A percentile compares a stretch with the other conserved stretches of the same genome.
Conservation (phyloP, 2,329 filamentous ascomycete species). For the Ascosphaera aggregata region DNA sequence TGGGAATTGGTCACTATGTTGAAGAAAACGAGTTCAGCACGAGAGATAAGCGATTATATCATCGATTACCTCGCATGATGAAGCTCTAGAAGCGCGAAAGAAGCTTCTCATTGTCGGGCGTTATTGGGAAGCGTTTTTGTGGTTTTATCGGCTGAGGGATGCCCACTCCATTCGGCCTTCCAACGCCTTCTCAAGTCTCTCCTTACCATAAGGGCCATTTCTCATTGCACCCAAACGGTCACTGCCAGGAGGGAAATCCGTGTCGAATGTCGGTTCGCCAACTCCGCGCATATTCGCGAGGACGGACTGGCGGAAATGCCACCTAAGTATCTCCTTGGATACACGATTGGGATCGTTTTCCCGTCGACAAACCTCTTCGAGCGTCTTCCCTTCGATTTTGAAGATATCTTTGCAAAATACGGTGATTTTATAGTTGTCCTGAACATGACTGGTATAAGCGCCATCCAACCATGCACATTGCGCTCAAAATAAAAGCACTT, state of each 20-base stretch:
- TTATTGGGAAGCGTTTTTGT: too few relatives aligned
- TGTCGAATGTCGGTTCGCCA: slow-evolving; percentile 8
- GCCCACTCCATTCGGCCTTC: slow-evolving; percentile 1
- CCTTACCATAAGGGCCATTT: slow-evolving; percentile 5
- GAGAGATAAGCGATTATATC: too few relatives aligned
- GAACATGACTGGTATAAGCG: not conserved
- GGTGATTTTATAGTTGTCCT: slow-evolving; percentile 7
- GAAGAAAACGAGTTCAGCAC: too few relatives aligned
- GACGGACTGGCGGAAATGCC: slow-evolving; percentile 9
- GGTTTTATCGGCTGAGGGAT: not conserved
- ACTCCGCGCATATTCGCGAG: slow-evolving; percentile 9
- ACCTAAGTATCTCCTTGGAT: slow-evolving; percentile 7
- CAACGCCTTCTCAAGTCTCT: slow-evolving; percentile 6
- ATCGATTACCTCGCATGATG: too few relatives aligned
- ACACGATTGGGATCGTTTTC: slow-evolving; percentile 4
- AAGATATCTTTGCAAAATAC: slow-evolving; percentile 2
- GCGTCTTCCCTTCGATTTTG: slow-evolving; percentile 5
- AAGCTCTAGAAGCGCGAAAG: too few relatives aligned
- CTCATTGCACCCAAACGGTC: slow-evolving; percentile 7
- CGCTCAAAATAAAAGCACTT: slow-evolving; percentile 1
- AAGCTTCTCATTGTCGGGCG: too few relatives aligned
- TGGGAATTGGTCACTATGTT: too few relatives aligned
- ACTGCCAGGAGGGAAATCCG: slow-evolving; percentile 8
- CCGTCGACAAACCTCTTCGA: slow-evolving; percentile 6
- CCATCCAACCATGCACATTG: not conserved